Base-by-base conservation (phyloP, 805 yeast species). In the Suhomyces emberorum region DNA sequence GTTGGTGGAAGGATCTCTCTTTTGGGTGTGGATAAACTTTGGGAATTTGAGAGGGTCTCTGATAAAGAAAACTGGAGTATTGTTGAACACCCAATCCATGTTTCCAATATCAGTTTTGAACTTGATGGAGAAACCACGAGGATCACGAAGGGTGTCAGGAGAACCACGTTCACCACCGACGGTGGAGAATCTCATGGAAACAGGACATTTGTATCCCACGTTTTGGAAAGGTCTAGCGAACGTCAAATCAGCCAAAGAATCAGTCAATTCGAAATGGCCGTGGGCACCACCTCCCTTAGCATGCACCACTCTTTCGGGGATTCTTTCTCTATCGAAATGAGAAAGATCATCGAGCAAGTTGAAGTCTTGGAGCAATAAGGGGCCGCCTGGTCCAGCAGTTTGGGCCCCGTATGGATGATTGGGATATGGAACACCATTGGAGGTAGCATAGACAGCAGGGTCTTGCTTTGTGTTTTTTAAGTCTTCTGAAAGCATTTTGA, bases 281-380 rank as follows among this genome's bases (percentile, higher is more conserved):
- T 72, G 85, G 7, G 95, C 95, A 55, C 96, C 96, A 10, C 89
- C 83, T 49, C 95, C 96, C 59, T 87, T 87, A 37, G 96, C 96
- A 56, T 87, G 96, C 23, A 88, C 95, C 39, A 87, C 95, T 64
- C 96, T 74, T 67, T 88, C 95, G 9, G 95, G 95, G 46, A 87
- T 83, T 63, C 95, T 72, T 64, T 87, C 96, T 49, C 95, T 74
- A 65, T 85, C 95, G 52, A 87, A 87, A 61, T 86, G 95, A 15
- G 95, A 89, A 39, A 87, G 63, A 2, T 87, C 74, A 53, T 87
- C 95, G 51, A 87, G 72, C 62, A 87, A 66, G 56, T 80, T 80
- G 65, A 83, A 81, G 59, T 87, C 95, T 59, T 87, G 95, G 52
- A 87, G 65, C 42, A 87, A 66, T 47, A 86, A 63, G 4, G 95